Conservation (phyloP, 139 green algal genomes). For the Gonium pectorale region DNA sequence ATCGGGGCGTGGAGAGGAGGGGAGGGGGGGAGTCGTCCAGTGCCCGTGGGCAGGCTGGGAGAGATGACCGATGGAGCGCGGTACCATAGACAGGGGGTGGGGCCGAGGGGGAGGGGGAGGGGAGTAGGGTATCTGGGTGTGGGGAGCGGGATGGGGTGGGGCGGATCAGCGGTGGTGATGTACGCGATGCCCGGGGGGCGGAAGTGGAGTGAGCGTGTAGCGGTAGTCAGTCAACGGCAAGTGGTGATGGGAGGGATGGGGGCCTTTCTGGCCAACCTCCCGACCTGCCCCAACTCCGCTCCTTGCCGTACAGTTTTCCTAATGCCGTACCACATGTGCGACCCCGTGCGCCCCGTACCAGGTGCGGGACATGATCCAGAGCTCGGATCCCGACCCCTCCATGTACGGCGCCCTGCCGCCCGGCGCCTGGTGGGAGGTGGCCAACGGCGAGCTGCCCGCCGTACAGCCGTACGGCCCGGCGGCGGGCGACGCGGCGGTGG, state of each 20-base stretch:
- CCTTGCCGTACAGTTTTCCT: neutral
- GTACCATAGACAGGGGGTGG: neutral
- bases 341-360: neutral
- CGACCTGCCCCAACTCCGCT: no score
- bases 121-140: no score
- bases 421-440: slow-evolving; percentile 82
- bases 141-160: no score
- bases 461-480: slow-evolving; percentile 58
- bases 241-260: no score
- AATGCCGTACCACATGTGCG: no score
- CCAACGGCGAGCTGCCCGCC: slow-evolving; percentile 55
- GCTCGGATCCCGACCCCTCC: slow-evolving; percentile 73
- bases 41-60: neutral
- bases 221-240: no score
- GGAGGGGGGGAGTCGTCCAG: neutral
- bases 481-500: slow-evolving; percentile 60
- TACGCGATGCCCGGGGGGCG: no score
- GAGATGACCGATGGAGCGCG: neutral
- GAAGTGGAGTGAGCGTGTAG: no score
- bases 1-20: no score
- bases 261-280: no score
- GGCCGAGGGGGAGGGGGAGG: neutral
- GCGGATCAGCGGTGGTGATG: no score
- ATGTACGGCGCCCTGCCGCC: slow-evolving; percentile 86
- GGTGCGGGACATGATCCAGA: slow-evolving; percentile 67